These are phyloP conservation scores for Nicotiana attenuata DNA, from an alignment of 257 asterid species.

Conservation along the genomic window DNA sequence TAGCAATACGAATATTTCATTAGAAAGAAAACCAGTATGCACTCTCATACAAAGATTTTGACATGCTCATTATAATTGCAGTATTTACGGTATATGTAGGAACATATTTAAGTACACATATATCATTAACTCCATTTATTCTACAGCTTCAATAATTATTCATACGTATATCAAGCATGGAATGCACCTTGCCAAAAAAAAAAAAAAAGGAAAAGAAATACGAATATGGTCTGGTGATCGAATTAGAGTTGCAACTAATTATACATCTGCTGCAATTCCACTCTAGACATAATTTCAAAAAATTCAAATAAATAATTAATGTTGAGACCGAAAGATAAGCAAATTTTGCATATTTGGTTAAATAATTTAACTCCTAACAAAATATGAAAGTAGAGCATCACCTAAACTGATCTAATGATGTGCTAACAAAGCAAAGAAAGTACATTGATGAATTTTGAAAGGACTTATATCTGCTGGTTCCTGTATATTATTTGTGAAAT, in stretches of 20 bases:
- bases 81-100: no score
- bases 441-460: not conserved
- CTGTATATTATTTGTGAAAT: not conserved
- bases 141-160: not conserved
- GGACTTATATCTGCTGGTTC: not conserved
- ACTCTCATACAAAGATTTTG: not conserved
- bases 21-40: not conserved
- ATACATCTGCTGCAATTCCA: not conserved
- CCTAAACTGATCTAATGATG: not conserved
- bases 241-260: not conserved
- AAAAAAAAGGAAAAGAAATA: not conserved
- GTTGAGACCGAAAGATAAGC: not conserved
- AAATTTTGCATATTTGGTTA: not conserved
- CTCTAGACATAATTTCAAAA: not conserved
- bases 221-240: not conserved
- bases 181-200: not conserved
- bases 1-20: not conserved
- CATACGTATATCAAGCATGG: not conserved
- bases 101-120: not conserved
- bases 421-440: not conserved
- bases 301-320: no score
- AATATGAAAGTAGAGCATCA: not conserved
- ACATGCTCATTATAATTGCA: not conserved
- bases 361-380: not conserved
- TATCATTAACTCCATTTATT: not conserved